Base-by-base conservation (phyloP, 2,329 filamentous ascomycete genomes). In the Cladosporium sp. region DNA sequence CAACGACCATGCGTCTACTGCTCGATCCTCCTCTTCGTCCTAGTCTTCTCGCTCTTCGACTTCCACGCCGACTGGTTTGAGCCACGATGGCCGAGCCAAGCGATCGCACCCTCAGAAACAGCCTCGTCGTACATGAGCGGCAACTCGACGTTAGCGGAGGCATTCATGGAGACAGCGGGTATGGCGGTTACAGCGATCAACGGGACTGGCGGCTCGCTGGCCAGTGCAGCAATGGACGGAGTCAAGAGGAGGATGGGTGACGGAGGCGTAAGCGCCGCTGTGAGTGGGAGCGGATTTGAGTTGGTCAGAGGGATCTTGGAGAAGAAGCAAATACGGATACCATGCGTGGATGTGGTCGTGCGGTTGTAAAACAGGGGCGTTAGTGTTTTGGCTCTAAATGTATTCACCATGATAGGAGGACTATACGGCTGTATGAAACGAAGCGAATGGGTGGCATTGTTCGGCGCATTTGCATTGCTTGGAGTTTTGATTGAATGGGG, bases 1-100 rank as follows among this genome's bases (percentile, higher is more conserved):
- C 95, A 96, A 73, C 85, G 92, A 50, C 93, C 93, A 48, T 99
- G 93, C 75, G 86, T 96, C 61, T 99, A 99, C 79, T 99, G 93
- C 80, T 96, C 90, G 54, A 84, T 96, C 55, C 86, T 99, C 48
- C 88, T 99, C 43, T 80, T 96, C 58, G 90, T 97, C 61, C 89
- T 99, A 61, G 95, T 96, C 75, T 80, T 91, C 59, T 95, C 90
- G 68, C 93, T 97, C 74, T 93, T 97, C 76, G 92, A 97, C 74
- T 87, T 96, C 63, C 80, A 77, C 59, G 87, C 84, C 63, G 89
- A 95, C 73, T 97, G 91, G 92, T 97, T 97, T 70, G 84, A 91
- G 60, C 85, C 91, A n/a, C 80, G 88, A 56, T 64, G 61, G 58
- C 38, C 37, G 19, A 58, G 48, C 45, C 54, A 55, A 27, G 43